Evolutionary conservation across 305 asterid species (phyloP).

Genomic region (Solanum hybrid): DNA sequence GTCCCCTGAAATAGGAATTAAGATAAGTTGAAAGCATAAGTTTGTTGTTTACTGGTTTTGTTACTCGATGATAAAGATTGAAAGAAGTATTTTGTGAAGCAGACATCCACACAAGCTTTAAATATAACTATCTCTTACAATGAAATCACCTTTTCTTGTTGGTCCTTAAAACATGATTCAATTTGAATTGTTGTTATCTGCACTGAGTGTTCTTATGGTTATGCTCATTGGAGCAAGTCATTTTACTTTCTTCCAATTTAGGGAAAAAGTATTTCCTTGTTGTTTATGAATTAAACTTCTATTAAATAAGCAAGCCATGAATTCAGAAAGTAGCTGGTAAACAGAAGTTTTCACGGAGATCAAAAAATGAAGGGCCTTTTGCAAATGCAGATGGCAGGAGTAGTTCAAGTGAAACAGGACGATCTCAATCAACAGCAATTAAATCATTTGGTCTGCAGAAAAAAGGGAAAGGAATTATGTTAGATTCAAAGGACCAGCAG

Average conservation of each 20-base stretch:
- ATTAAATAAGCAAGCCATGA: not conserved
- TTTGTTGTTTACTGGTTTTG: not conserved
- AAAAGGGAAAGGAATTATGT: constrained; percentile 43
- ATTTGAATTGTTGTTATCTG: not conserved
- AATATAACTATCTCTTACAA: not conserved
- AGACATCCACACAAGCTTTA: not conserved
- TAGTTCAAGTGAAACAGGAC: constrained; percentile 29
- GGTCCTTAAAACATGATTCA: not conserved
- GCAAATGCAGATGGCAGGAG: constrained; percentile 31
- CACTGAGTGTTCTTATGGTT: not conserved
- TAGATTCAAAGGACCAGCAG: constrained; percentile 51
- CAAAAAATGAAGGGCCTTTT: constrained; percentile 33
- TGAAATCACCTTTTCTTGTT: not conserved
- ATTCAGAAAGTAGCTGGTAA: constrained; percentile 35
- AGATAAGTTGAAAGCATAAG: not conserved
- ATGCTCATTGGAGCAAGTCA: not conserved
- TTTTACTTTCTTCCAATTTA: not conserved
- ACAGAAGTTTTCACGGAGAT: constrained; percentile 32
- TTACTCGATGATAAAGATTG: not conserved
- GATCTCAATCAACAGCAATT: constrained; percentile 30
- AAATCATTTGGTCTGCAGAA: constrained; percentile 40
- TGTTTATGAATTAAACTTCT: not conserved
- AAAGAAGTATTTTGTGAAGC: not conserved
- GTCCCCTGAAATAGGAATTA: not conserved
- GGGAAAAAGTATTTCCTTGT: not conserved